Percentiles rank a stretch among this genome's conserved stretches.
Conservation (phyloP, 1,139 yeast species). For the Taiozyma sp. region DNA sequence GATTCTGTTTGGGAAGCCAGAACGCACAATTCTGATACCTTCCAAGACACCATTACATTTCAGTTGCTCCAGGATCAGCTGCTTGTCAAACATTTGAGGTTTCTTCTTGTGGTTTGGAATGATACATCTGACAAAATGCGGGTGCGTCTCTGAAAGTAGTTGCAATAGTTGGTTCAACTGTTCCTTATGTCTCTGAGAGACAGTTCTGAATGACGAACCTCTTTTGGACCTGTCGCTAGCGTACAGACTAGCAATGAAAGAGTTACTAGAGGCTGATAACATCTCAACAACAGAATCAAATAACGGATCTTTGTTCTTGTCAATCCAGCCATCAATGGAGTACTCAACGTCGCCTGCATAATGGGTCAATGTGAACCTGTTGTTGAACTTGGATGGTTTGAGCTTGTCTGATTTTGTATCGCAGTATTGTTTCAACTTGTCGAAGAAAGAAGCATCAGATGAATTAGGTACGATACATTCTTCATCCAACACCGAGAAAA, state of each 20-base stretch:
- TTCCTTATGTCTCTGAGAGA: constrained; percentile 81
- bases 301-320: constrained; percentile 91
- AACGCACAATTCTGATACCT: constrained; percentile 94
- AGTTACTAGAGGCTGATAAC: constrained; percentile 51
- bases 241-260: constrained; percentile 45
- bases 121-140: constrained; percentile 96
- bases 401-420: constrained; percentile 48
- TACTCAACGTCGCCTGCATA: constrained; percentile 96
- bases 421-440: constrained; percentile 53
- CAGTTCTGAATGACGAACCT: constrained; percentile 55
- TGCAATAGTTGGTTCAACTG: constrained; percentile 70
- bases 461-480: constrained; percentile 95
- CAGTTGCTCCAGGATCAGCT: constrained; percentile 78
- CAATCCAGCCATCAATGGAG: constrained; percentile 87
- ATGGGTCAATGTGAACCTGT: constrained; percentile 78
- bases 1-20: constrained; percentile 94
- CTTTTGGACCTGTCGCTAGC: constrained; percentile 21
- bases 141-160: constrained; percentile 77
- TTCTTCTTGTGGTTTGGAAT: constrained; percentile 78
- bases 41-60: constrained; percentile 97
- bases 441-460: constrained; percentile 76
- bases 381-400: constrained; percentile 60
- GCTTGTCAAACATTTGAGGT: constrained; percentile 68
- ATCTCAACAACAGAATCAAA: constrained; percentile 65
- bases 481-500: constrained; percentile 87